Percentiles rank a stretch among this genome's conserved stretches.
Conservation (phyloP, 2,329 filamentous ascomycete species). For the Alternaria hordeiaustralica region DNA sequence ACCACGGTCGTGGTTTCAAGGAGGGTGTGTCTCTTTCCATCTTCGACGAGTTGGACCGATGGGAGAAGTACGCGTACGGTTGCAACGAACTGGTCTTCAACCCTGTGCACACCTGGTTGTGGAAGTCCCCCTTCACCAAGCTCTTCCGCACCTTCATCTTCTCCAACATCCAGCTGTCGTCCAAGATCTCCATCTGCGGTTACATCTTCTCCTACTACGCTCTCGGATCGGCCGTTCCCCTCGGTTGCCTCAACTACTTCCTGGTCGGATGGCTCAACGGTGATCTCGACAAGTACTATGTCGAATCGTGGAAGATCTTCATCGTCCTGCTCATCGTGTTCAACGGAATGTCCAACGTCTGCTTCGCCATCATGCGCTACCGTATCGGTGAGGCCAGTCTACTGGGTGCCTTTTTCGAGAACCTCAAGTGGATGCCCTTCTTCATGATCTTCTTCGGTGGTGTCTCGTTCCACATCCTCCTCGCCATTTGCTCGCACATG, state of each 20-base stretch:
- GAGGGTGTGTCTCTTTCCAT: slow-evolving; percentile 76
- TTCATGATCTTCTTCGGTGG: slow-evolving; percentile 82
- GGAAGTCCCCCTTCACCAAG: slow-evolving; percentile 67
- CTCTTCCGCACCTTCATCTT: slow-evolving; percentile 67
- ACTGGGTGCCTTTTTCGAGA: slow-evolving; percentile 60
- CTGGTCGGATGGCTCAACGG: slow-evolving; percentile 73
- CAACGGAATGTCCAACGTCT: slow-evolving; percentile 64
- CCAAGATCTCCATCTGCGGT: slow-evolving; percentile 72
- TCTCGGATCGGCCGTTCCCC: slow-evolving; percentile 68
- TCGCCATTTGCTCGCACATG: slow-evolving; percentile 80
- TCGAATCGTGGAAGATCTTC: slow-evolving; percentile 73
- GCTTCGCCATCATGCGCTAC: slow-evolving; percentile 67
- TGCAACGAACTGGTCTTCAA: slow-evolving; percentile 75
- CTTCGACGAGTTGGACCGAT: slow-evolving; percentile 72
- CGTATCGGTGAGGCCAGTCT: slow-evolving; percentile 62
- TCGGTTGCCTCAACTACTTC: slow-evolving; percentile 72
- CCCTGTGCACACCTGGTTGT: slow-evolving; percentile 67
- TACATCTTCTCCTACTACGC: slow-evolving; percentile 75
- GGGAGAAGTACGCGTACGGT: slow-evolving; percentile 74
- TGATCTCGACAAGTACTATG: slow-evolving; percentile 78
- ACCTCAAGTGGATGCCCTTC: slow-evolving; percentile 68
- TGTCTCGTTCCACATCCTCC: slow-evolving; percentile 77
- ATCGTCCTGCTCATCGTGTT: slow-evolving; percentile 69
- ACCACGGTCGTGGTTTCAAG: slow-evolving; percentile 72
- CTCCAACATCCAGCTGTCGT: slow-evolving; percentile 66